phyloP scores from a whole-genome alignment of 345 rosid species.

The Alliaria petiolata region DNA sequence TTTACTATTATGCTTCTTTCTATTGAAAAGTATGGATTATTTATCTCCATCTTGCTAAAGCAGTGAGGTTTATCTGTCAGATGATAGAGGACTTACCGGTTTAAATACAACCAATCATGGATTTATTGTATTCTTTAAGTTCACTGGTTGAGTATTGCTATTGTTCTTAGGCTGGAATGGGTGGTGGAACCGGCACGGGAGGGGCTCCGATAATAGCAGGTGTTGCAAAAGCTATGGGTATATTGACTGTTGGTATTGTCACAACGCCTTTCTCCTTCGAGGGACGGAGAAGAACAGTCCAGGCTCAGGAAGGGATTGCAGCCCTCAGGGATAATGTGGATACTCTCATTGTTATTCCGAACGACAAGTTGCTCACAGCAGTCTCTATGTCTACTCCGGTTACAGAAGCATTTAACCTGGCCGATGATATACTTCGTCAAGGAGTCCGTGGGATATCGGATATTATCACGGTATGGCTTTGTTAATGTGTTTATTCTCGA shows the following conservation, averaged over 20 bases:
- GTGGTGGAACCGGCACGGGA: conserved; percentile 97
- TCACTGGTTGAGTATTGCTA: neutral
- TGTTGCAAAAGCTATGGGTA: conserved; percentile 89
- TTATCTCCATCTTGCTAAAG: no score
- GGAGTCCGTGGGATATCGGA: conserved; percentile 98
- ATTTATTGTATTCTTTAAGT: neutral
- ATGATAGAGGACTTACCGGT: no score
- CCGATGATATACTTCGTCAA: conserved; percentile 93
- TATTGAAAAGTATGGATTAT: no score
- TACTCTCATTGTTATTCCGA: conserved; percentile 91
- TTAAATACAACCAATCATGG: no score
- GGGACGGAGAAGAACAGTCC: conserved; percentile 85
- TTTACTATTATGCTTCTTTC: neutral
- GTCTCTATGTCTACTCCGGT: conserved; percentile 90
- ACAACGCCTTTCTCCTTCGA: conserved; percentile 96
- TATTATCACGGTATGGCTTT: conserved; percentile 65
- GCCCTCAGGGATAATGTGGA: conserved; percentile 86
- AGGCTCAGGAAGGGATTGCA: conserved; percentile 98
- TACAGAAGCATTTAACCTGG: conserved; percentile 92
- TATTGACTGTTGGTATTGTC: conserved; percentile 90
- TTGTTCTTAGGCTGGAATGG: conserved; percentile 87
- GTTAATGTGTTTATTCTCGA: neutral
- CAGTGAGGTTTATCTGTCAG: no score
- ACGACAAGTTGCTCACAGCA: conserved; percentile 88
- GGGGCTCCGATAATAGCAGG: conserved; percentile 96